These are phyloP conservation scores for Trypethelium eluteriae DNA, from an alignment of 495 filamentous ascomycete genomes.

Conservation along the genomic window DNA sequence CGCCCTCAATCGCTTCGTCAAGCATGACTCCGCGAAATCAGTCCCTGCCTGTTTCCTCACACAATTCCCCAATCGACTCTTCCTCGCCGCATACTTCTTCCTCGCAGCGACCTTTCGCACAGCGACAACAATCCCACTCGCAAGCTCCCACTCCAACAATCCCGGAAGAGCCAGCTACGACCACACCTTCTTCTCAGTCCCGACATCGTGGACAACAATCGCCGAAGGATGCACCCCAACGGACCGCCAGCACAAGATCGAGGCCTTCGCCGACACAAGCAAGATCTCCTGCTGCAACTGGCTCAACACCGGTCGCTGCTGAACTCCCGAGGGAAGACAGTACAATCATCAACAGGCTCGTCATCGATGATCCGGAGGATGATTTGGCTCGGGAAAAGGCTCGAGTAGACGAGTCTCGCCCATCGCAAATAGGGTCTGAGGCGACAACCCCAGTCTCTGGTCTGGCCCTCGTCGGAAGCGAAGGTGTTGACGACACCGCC, in stretches of 20 bases:
- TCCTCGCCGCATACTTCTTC: conserved; percentile 39
- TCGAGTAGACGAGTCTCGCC: conserved; percentile 56
- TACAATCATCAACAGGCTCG: conserved; percentile 67
- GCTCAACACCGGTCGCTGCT: conserved; percentile 35
- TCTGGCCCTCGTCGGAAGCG: conserved; percentile 47
- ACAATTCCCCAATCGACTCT: conserved; percentile 36
- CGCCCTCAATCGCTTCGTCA: conserved; percentile 26
- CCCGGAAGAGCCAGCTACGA: conserved; percentile 36
- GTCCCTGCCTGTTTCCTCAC: conserved; percentile 37
- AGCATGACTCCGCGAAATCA: conserved; percentile 40
- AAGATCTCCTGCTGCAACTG: conserved; percentile 40
- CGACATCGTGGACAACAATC: conserved; percentile 45
- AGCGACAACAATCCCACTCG: conserved; percentile 39
- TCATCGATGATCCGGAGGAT: conserved; percentile 70
- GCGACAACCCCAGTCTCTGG: conserved; percentile 44
- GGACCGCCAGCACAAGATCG: conserved; percentile 27
- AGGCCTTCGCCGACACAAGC: conserved; percentile 33
- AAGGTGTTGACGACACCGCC: conserved; percentile 54
- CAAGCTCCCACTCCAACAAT: not conserved
- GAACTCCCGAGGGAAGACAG: conserved; percentile 55
- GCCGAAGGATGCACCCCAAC: conserved; percentile 40
- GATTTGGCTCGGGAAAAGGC: conserved; percentile 71
- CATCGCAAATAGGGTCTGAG: conserved; percentile 43
- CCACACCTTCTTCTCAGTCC: conserved; percentile 40
- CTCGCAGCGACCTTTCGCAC: conserved; percentile 44